Evolutionary conservation across 495 filamentous ascomycete genomes (phyloP).

Genomic region (Aspergillus heteromorphus): DNA sequence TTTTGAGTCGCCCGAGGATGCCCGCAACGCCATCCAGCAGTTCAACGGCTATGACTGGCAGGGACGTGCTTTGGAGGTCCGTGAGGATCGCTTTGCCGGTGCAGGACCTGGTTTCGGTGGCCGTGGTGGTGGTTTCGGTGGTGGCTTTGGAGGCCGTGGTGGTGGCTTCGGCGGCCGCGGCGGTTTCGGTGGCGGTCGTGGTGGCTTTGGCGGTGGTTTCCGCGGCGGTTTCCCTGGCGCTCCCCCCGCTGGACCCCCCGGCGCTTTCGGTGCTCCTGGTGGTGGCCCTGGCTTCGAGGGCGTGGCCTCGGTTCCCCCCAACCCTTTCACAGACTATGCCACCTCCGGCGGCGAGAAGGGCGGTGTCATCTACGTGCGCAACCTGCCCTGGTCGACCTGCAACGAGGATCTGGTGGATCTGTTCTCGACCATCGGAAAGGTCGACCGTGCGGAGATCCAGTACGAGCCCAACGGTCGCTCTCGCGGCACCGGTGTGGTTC

Average conservation of each 20-base stretch:
- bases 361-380: conserved; percentile 88
- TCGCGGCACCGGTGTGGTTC: conserved; percentile 88
- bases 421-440: conserved; percentile 96
- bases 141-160: conserved; percentile 52
- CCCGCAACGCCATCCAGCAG: conserved; percentile 89
- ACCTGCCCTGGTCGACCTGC: conserved; percentile 97
- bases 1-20: conserved; percentile 90
- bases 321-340: conserved; percentile 92
- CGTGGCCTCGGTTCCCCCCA: conserved; percentile 57
- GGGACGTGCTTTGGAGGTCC: conserved; percentile 85
- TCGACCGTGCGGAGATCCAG: conserved; percentile 96
- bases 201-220: conserved; percentile 46
- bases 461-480: conserved; percentile 96
- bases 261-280: conserved; percentile 39
- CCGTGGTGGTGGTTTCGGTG: conserved; percentile 51
- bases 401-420: conserved; percentile 95
- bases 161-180: conserved; percentile 34
- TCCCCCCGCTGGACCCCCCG: conserved; percentile 40
- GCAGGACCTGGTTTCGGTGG: conserved; percentile 48
- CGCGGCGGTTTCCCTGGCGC: conserved; percentile 53
- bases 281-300: conserved; percentile 24
- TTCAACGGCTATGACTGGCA: conserved; percentile 99
- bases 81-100: conserved; percentile 90
- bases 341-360: conserved; percentile 81
- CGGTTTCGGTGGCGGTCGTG: conserved; percentile 33